These are phyloP conservation scores for Pythium folliculosum DNA, from an alignment of 352 stramenopile species.

Conservation along the genomic window DNA sequence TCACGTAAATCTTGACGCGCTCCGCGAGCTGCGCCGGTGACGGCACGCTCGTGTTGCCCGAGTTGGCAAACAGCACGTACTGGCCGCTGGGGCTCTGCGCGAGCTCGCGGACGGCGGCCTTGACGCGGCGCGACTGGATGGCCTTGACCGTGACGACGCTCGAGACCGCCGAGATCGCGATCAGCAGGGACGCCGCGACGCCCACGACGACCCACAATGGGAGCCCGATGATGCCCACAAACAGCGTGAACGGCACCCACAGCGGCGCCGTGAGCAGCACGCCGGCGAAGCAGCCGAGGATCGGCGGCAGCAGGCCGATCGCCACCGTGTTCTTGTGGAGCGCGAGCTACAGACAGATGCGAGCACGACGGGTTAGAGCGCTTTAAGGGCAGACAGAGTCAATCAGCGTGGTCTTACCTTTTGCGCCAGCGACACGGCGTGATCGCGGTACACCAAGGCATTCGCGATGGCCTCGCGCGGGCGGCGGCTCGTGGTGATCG, in stretches of 20 bases:
- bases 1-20: conserved; percentile 44
- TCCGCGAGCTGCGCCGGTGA: conserved; percentile 36
- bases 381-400: not conserved
- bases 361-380: not conserved
- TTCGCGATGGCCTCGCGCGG: conserved; percentile 46
- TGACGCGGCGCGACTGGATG: conserved; percentile 49
- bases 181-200: conserved; percentile 43
- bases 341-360: conserved; percentile 37
- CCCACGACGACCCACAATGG: conserved; percentile 60
- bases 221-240: conserved; percentile 59
- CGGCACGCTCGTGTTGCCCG: conserved; percentile 35
- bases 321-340: conserved; percentile 63
- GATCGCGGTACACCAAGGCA: conserved; percentile 43
- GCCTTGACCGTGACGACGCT: conserved; percentile 51
- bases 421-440: conserved; percentile 34
- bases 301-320: conserved; percentile 46
- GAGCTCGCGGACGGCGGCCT: conserved; percentile 44
- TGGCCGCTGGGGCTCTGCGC: conserved; percentile 57
- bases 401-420: conserved; percentile 31
- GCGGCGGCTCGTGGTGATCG: conserved; percentile 43
- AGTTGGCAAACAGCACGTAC: conserved; percentile 59
- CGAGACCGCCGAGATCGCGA: conserved; percentile 51
- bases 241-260: conserved; percentile 58
- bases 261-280: conserved; percentile 50
- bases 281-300: conserved; percentile 47